Evolutionary conservation across 805 yeast genomes (phyloP).

Genomic region (Yarrowia divulgata): DNA sequence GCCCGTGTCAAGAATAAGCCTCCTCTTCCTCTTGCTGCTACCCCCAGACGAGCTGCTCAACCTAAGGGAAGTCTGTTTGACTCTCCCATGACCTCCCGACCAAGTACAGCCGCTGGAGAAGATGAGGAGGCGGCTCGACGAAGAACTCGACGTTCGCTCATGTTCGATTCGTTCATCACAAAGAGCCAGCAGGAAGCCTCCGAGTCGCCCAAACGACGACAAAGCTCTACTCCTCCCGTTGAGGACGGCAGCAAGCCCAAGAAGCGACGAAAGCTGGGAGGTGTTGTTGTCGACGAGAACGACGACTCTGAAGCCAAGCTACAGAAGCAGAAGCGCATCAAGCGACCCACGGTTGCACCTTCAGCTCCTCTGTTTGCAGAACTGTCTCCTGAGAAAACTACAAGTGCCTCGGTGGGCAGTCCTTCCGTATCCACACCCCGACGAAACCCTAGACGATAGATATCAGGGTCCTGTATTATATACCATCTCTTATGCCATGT

Average conservation of each 20-base stretch:
- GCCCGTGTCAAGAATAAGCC: slow-evolving; percentile 28
- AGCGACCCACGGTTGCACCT: slow-evolving; percentile 20
- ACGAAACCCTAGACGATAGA: slow-evolving; percentile 23
- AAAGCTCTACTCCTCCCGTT: slow-evolving; percentile 19
- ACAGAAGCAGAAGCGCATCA: slow-evolving; percentile 19
- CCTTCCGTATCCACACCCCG: not conserved
- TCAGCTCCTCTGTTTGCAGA: slow-evolving; percentile 19
- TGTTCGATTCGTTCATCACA: slow-evolving; percentile 34
- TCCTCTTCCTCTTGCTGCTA: slow-evolving; percentile 31
- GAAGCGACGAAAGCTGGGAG: slow-evolving; percentile 33
- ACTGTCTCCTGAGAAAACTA: slow-evolving; percentile 19
- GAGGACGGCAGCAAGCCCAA: slow-evolving; percentile 34
- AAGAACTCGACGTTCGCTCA: slow-evolving; percentile 25
- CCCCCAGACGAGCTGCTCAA: slow-evolving; percentile 21
- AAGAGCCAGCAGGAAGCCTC: slow-evolving; percentile 5
- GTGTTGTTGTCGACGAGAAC: slow-evolving; percentile 24
- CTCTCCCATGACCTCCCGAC: slow-evolving; percentile 2
- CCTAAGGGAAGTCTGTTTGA: slow-evolving; percentile 33
- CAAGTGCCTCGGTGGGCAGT: not conserved
- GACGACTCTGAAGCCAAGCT: slow-evolving; percentile 22
- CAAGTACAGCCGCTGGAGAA: not conserved
- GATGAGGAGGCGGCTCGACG: slow-evolving; percentile 21
- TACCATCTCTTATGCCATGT: not conserved
- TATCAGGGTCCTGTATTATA: slow-evolving; percentile 6
- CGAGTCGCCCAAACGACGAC: slow-evolving; percentile 28